A percentile compares a stretch with the other conserved stretches of the same genome.
Conservation (phyloP, 371 early-diverging fungal genomes). For the Mucor plumbeus region DNA sequence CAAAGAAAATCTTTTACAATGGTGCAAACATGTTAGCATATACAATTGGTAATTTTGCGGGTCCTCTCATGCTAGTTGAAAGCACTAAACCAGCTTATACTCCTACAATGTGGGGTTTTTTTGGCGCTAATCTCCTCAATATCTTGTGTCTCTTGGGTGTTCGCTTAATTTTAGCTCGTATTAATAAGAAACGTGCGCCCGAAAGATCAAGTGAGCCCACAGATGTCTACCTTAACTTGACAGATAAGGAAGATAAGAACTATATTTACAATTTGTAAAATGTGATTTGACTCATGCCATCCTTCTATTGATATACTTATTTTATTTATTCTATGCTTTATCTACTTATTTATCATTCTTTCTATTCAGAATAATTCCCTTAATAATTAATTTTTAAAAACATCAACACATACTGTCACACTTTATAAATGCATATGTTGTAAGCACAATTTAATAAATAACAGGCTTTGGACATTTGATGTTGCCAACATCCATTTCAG, state of each 20-base stretch:
- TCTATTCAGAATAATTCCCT: too few species aligned
- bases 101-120: slow-evolving; percentile 10
- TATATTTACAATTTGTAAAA: slow-evolving; percentile 39
- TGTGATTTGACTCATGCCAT: too few species aligned
- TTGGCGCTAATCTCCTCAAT: slow-evolving; percentile 5
- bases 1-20: slow-evolving; percentile 45
- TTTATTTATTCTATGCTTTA: too few species aligned
- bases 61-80: slow-evolving; percentile 39
- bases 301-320: too few species aligned
- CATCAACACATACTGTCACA: too few species aligned
- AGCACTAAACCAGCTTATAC: neutral
- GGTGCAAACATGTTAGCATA: slow-evolving; percentile 30
- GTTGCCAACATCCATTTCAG: too few species aligned
- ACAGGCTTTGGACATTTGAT: too few species aligned
- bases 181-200: slow-evolving; percentile 12
- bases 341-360: too few species aligned
- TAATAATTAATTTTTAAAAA: too few species aligned
- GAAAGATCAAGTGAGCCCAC: slow-evolving; percentile 14
- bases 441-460: too few species aligned
- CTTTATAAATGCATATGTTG: too few species aligned
- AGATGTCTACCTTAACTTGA: slow-evolving; percentile 29
- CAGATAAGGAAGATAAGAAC: slow-evolving; percentile 36
- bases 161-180: slow-evolving; percentile 6
- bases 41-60: slow-evolving; percentile 40
- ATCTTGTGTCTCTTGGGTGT: neutral